These are phyloP conservation scores for Aspergillus flavus DNA, from an alignment of 2,329 filamentous ascomycete genomes.

Conservation along the genomic window DNA sequence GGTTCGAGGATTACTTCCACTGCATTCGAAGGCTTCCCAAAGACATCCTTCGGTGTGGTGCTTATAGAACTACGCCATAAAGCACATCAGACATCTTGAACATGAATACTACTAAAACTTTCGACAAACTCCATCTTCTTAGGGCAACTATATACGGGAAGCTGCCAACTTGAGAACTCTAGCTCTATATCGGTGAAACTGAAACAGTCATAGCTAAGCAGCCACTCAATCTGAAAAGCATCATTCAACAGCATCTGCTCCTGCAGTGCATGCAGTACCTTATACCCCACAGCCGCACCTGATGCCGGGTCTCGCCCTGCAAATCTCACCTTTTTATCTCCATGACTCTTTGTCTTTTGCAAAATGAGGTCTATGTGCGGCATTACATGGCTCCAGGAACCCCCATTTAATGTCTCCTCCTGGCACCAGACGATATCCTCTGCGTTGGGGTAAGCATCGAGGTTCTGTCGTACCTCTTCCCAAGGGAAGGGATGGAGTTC, in stretches of 20 bases:
- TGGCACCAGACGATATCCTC: constrained; percentile 4
- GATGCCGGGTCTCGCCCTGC: background rate
- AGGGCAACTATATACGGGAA: background rate
- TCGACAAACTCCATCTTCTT: background rate
- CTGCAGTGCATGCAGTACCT: background rate
- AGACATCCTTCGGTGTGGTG: background rate
- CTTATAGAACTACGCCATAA: background rate
- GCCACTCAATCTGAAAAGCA: background rate
- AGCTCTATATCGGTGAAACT: background rate
- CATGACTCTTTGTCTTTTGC: background rate
- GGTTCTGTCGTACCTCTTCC: background rate
- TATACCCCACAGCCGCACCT: constrained; percentile 1
- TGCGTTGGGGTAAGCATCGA: background rate
- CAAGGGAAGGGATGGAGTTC: constrained; percentile 7
- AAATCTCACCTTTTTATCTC: background rate
- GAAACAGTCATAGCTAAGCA: background rate
- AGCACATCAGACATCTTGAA: background rate
- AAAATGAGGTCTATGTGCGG: background rate
- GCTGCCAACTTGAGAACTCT: background rate
- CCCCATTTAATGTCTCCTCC: constrained; percentile 5
- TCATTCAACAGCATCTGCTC: background rate
- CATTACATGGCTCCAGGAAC: background rate
- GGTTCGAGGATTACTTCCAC: background rate
- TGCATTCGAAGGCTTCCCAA: background rate
- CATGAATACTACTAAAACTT: background rate